Evolutionary conservation across 345 rosid species (phyloP).

Genomic region (Durio zibethinus): DNA sequence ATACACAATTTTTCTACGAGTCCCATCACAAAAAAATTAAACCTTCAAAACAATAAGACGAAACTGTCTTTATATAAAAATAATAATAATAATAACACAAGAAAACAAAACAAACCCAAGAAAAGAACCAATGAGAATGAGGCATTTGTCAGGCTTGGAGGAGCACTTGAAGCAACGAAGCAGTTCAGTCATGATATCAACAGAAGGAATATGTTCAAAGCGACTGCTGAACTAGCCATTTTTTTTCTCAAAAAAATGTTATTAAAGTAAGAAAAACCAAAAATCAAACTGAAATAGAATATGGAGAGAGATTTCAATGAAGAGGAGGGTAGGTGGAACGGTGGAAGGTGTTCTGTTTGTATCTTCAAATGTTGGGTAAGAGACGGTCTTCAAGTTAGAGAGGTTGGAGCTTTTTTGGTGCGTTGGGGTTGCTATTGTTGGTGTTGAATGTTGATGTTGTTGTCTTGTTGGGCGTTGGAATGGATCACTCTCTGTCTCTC

Average conservation of each 20-base stretch:
- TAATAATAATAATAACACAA: not conserved
- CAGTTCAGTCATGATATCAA: slow-evolving; percentile 82
- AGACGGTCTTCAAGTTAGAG: too few relatives aligned
- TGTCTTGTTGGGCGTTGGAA: not conserved
- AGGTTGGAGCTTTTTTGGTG: not conserved
- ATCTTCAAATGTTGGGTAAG: not conserved
- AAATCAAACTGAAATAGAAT: not conserved
- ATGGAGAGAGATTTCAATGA: not conserved
- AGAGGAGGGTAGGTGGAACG: not conserved
- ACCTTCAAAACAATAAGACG: not conserved
- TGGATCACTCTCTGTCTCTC: not conserved
- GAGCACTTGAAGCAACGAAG: slow-evolving; percentile 86
- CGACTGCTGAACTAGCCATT: slow-evolving; percentile 33
- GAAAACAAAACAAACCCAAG: not conserved
- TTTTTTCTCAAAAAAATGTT: not conserved
- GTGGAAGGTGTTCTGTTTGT: not conserved
- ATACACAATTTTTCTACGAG: not conserved
- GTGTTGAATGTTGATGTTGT: too few relatives aligned
- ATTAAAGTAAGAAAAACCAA: not conserved
- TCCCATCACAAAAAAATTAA: not conserved
- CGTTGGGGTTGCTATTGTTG: not conserved
- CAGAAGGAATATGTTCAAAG: slow-evolving; percentile 66
- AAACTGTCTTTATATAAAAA: not conserved
- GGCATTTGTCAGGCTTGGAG: slow-evolving; percentile 80
- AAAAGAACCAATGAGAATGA: slow-evolving; percentile 70